phyloP scores from a whole-genome alignment of 176 grass and related monocot genomes.

The Chrysopogon serrulatus region DNA sequence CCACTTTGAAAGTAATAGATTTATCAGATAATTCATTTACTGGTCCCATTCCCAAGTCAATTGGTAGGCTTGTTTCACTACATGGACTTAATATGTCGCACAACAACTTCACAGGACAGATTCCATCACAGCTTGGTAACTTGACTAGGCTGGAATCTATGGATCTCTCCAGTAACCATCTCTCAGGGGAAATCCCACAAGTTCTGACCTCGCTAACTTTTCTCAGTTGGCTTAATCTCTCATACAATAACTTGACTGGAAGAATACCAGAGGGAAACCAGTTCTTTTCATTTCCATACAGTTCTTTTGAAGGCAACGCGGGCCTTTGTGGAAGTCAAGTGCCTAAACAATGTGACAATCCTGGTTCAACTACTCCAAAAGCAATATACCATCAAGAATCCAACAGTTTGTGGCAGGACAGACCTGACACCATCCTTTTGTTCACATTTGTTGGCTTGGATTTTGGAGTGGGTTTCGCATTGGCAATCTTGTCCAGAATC shows the following conservation, averaged over 20 bases:
- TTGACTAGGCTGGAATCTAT: slow-evolving; percentile 23
- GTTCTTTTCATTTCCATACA: not conserved
- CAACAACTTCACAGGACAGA: slow-evolving; percentile 6
- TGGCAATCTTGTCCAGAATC: not conserved
- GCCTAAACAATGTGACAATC: not conserved
- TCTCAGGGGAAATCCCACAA: slow-evolving; percentile 27
- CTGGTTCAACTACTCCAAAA: not conserved
- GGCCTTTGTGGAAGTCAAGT: not conserved
- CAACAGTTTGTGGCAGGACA: not conserved
- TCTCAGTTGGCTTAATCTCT: slow-evolving; percentile 37
- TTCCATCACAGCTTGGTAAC: not conserved
- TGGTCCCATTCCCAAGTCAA: not conserved
- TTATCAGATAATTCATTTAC: slow-evolving; percentile 30
- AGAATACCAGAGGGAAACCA: slow-evolving; percentile 6
- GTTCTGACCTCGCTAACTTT: slow-evolving; percentile 29
- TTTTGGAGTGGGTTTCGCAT: not conserved
- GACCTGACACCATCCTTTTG: not conserved
- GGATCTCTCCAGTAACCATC: slow-evolving; percentile 36
- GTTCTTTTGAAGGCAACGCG: slow-evolving; percentile 1
- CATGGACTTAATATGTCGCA: not conserved
- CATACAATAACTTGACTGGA: slow-evolving; percentile 40
- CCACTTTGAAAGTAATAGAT: slow-evolving; percentile 20
- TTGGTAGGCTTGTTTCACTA: slow-evolving; percentile 10
- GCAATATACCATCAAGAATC: not conserved
- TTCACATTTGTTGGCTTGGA: not conserved